These are phyloP conservation scores for Litsea cubeba DNA, from an alignment of 164 flowering plant genomes.

Conservation along the genomic window DNA sequence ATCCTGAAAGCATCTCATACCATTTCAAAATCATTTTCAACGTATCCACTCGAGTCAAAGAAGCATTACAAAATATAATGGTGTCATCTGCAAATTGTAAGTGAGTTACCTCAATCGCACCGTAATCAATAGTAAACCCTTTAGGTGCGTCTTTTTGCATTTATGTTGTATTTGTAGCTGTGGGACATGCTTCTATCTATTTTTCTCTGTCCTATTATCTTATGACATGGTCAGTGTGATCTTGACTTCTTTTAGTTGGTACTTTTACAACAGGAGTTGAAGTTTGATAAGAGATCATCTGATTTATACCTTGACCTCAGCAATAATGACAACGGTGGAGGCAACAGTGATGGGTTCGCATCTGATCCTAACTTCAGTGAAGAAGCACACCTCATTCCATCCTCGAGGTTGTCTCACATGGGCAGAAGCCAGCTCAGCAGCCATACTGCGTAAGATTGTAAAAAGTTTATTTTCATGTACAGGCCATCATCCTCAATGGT, in stretches of 20 bases:
- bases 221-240: too few species aligned
- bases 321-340: conserved; percentile 22
- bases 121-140: too few species aligned
- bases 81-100: too few species aligned
- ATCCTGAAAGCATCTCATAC: too few species aligned
- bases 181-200: too few species aligned
- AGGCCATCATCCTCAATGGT: background rate
- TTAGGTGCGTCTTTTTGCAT: too few species aligned
- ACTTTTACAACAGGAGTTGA: conserved; percentile 52
- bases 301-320: conserved; percentile 46
- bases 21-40: too few species aligned
- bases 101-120: too few species aligned
- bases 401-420: conserved; percentile 63
- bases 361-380: conserved; percentile 49
- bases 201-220: too few species aligned
- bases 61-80: too few species aligned
- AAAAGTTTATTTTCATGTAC: background rate
- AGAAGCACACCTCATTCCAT: conserved; percentile 65
- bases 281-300: conserved; percentile 81
- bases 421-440: conserved; percentile 62
- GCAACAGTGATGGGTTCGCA: conserved; percentile 24
- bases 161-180: too few species aligned
- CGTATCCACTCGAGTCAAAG: too few species aligned
- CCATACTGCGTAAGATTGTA: conserved; percentile 26
- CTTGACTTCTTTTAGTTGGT: background rate